Percentiles rank a stretch among this genome's conserved stretches.
Conservation (phyloP, 805 yeast genomes). For the Yarrowia sp. region DNA sequence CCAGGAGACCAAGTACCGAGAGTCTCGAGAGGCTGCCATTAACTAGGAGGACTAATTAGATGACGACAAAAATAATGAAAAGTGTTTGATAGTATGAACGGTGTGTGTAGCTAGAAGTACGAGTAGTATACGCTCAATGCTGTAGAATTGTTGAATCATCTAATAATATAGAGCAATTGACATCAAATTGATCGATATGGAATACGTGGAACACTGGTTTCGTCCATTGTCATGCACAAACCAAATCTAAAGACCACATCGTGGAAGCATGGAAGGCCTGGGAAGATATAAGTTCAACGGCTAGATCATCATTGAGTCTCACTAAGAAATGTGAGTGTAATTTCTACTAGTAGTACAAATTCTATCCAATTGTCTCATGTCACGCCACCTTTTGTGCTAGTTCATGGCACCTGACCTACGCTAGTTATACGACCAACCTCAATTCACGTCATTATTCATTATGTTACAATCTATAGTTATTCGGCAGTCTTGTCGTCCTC, state of each 20-base stretch:
- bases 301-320: too few relatives aligned
- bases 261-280: background rate
- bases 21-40: conserved; percentile 33
- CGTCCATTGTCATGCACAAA: background rate
- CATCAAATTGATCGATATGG: too few relatives aligned
- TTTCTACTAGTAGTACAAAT: too few relatives aligned
- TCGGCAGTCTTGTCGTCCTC: background rate
- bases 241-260: background rate
- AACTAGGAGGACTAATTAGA: conserved; percentile 10
- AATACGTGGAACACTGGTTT: too few relatives aligned
- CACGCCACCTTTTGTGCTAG: too few relatives aligned
- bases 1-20: conserved; percentile 43
- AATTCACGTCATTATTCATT: background rate
- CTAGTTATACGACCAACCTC: too few relatives aligned
- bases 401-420: too few relatives aligned
- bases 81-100: background rate
- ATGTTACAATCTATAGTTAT: background rate
- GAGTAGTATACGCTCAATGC: background rate
- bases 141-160: too few relatives aligned
- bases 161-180: too few relatives aligned
- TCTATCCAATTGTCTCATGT: too few relatives aligned
- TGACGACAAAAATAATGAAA: conserved; percentile 20
- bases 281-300: background rate
- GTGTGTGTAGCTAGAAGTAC: background rate
- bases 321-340: too few relatives aligned